These are phyloP conservation scores for Pythium scleroteichum DNA, from an alignment of 352 stramenopile species.

Conservation along the genomic window DNA sequence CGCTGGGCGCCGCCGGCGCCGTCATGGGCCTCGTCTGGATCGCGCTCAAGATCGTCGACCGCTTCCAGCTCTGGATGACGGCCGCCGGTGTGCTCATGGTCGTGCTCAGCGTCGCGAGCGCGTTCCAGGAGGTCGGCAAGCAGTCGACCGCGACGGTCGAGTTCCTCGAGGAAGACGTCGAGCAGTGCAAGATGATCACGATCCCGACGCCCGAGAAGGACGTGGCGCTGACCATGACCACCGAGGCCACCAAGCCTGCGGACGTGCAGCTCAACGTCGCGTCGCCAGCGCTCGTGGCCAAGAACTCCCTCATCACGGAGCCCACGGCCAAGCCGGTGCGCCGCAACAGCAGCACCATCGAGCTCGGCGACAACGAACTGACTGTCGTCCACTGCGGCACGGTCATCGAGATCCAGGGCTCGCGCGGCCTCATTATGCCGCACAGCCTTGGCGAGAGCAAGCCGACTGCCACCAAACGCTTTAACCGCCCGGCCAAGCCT, in stretches of 20 bases:
- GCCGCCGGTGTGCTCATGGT: conserved; percentile 61
- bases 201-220: conserved; percentile 33
- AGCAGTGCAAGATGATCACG: conserved; percentile 57
- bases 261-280: conserved; percentile 45
- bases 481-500: conserved; percentile 15
- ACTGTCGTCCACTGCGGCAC: conserved; percentile 74
- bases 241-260: conserved; percentile 7
- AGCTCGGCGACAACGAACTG: conserved; percentile 57
- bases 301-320: conserved; percentile 15
- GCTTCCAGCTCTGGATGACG: conserved; percentile 72
- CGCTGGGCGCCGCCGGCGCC: conserved; percentile 31
- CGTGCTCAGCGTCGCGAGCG: conserved; percentile 55
- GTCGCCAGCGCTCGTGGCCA: conserved; percentile 38
- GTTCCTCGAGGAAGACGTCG: conserved; percentile 58
- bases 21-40: conserved; percentile 46
- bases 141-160: conserved; percentile 58
- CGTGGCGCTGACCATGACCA: conserved; percentile 34
- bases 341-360: conserved; percentile 32
- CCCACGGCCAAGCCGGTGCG: conserved; percentile 12
- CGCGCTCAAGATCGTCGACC: conserved; percentile 47
- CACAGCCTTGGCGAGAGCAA: conserved; percentile 48
- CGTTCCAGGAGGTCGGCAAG: conserved; percentile 60
- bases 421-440: conserved; percentile 75
- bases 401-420: conserved; percentile 76
- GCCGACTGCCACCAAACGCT: not conserved